phyloP scores from a whole-genome alignment of 2,329 filamentous ascomycete species.

The Pestalotiopsis sp. region DNA sequence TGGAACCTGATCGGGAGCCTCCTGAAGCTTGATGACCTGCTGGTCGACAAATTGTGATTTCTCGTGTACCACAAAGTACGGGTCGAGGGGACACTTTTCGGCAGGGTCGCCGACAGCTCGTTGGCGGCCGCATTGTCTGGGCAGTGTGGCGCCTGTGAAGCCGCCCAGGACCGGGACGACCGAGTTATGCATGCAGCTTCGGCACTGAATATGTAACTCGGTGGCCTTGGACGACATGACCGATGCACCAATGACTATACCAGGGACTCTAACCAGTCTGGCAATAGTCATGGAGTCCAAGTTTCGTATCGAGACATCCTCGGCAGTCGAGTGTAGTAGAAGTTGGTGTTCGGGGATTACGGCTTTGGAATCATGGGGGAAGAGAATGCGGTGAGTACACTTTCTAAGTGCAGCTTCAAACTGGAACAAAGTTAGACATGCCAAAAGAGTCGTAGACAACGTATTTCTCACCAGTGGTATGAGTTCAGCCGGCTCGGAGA shows the following conservation, averaged over 20 bases:
- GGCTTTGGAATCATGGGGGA: constrained; percentile 69
- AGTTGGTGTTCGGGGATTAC: constrained; percentile 89
- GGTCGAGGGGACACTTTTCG: constrained; percentile 85
- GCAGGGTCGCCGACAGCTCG: constrained; percentile 67
- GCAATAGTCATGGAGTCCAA: constrained; percentile 92
- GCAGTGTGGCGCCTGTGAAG: constrained; percentile 84
- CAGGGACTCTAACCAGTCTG: constrained; percentile 92
- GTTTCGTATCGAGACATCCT: constrained; percentile 90
- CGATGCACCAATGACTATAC: constrained; percentile 96
- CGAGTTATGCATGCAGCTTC: constrained; percentile 76
- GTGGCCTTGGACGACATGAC: constrained; percentile 97
- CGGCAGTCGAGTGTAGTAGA: constrained; percentile 88
- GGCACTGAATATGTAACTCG: constrained; percentile 81
- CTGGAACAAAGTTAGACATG: constrained; percentile 44
- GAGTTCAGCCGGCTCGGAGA: constrained; percentile 87
- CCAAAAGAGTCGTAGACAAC: background rate
- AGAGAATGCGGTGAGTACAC: constrained; percentile 93
- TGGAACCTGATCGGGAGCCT: constrained; percentile 95
- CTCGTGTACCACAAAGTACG: constrained; percentile 95
- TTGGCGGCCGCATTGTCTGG: constrained; percentile 71
- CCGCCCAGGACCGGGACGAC: constrained; percentile 77
- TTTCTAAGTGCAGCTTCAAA: constrained; percentile 89
- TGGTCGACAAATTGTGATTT: constrained; percentile 95
- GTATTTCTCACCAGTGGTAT: constrained; percentile 75
- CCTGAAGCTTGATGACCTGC: constrained; percentile 96